Base-by-base conservation (phyloP, 2,329 filamentous ascomycete species). In the Trichoderma cornu-damae region DNA sequence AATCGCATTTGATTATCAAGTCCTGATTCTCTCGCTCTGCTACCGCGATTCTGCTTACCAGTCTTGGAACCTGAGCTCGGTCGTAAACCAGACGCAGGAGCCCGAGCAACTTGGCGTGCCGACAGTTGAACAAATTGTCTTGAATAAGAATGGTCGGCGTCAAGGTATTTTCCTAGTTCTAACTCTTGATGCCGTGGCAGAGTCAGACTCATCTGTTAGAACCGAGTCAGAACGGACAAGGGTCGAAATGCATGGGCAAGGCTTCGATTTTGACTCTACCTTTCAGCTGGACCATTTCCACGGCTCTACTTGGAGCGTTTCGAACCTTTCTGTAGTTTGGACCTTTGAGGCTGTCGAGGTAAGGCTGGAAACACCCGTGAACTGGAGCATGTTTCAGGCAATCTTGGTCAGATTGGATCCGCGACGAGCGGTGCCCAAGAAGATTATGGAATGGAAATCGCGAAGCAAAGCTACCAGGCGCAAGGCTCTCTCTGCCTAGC, bases 381-480 rank as follows among this genome's bases (percentile, higher is more conserved):
- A 24, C 12, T 43, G 37, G 6, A 59, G 38, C 5, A 49, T 18
- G 14, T 26, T 24, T 16, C 32, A 28, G 7, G 47, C 18, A 24
- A 32, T 14, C 18, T 47, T 52, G 28, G 26, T 50, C 6, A 48
- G 22, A 11, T 56, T 32, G 26, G 34, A 49, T n/a, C 57, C 51
- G 6, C 57, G 51, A 50, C 55, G 57, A 11, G 57, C 50, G 9
- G 57, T 59, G 12, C 18, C 57, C 8, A 59, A 42, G 52, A 59
- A 59, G 20, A 49, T 48, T 9, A 59, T 55, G 2, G 57, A 48
- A 35, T 43, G 50, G 18, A 59, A n/a, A 40, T 28, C 57, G 50
- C 6, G 26, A 16, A 22, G 50, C 50, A 8, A 59, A 18, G 4
- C 42, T 12, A 8, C 26, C 16, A 22, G 16, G 37, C 2, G 35